Evolutionary conservation across 2,329 filamentous ascomycete genomes (phyloP).

Genomic region (Penicillium olsonii): DNA sequence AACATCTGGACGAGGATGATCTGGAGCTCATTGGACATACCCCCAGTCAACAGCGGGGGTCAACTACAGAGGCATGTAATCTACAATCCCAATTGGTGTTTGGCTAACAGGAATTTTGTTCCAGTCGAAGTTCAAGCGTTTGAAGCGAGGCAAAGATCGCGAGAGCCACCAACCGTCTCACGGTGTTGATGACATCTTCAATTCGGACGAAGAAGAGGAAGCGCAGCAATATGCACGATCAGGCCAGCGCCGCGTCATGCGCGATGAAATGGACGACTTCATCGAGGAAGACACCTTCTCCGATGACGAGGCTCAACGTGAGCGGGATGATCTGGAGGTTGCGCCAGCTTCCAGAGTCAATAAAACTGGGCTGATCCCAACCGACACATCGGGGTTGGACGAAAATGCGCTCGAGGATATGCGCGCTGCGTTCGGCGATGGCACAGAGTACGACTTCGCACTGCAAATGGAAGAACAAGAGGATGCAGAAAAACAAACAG

Average conservation of each 20-base stretch:
- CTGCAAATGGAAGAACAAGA: conserved; percentile 85
- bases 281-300: conserved; percentile 95
- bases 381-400: conserved; percentile 82
- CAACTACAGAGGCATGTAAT: conserved; percentile 66
- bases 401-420: conserved; percentile 94
- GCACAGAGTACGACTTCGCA: conserved; percentile 94
- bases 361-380: conserved; percentile 64
- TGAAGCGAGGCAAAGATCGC: conserved; percentile 83
- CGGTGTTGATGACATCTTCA: conserved; percentile 89
- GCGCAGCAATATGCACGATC: conserved; percentile 51
- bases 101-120: conserved; percentile 15
- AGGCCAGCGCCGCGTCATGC: conserved; percentile 58
- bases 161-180: conserved; percentile 59
- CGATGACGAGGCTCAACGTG: conserved; percentile 74
- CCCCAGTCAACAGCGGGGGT: conserved; percentile 67
- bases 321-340: conserved; percentile 85
- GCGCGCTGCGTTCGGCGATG: conserved; percentile 92
- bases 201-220: conserved; percentile 84
- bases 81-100: not conserved
- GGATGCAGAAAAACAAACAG: conserved; percentile 72
- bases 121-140: conserved; percentile 89
- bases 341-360: conserved; percentile 75
- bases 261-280: conserved; percentile 89
- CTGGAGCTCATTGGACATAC: conserved; percentile 87
- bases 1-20: conserved; percentile 88